A percentile compares a stretch with the other conserved stretches of the same genome.
phyloP scores from a whole-genome alignment of 2,329 filamentous ascomycete genomes.

The Trichocomaceae sp. region DNA sequence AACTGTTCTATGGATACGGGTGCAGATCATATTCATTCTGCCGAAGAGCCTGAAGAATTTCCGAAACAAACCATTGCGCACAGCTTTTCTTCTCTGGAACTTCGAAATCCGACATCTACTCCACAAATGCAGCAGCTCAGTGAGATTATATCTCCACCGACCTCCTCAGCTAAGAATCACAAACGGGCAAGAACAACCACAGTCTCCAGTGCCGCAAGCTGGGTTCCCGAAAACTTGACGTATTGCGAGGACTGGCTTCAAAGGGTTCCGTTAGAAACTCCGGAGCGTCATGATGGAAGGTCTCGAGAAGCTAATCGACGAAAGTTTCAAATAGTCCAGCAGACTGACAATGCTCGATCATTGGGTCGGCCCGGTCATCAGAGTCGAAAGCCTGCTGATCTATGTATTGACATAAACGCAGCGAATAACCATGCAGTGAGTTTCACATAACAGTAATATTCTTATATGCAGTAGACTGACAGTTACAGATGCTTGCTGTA shows the following conservation, averaged over 20 bases:
- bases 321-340: conserved; percentile 33
- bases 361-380: conserved; percentile 15
- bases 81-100: conserved; percentile 3
- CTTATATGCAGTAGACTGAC: neutral
- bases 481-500: conserved; percentile 23
- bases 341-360: conserved; percentile 22
- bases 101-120: conserved; percentile 9
- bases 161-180: conserved; percentile 18
- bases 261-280: conserved; percentile 27
- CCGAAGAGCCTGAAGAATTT: neutral
- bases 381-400: conserved; percentile 9
- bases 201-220: conserved; percentile 33
- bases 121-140: conserved; percentile 8
- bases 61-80: neutral
- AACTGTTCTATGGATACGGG: neutral
- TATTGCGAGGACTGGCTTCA: conserved; percentile 36
- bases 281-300: conserved; percentile 20
- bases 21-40: neutral
- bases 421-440: conserved; percentile 14
- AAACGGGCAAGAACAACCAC: conserved; percentile 28
- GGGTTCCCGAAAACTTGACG: conserved; percentile 31
- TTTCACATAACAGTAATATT: neutral
- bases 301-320: conserved; percentile 27
- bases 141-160: conserved; percentile 15
- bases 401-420: conserved; percentile 13